A percentile compares a stretch with the other conserved stretches of the same genome.
Conservation (phyloP, 345 rosid genomes). For the Rhodamnia argentea region DNA sequence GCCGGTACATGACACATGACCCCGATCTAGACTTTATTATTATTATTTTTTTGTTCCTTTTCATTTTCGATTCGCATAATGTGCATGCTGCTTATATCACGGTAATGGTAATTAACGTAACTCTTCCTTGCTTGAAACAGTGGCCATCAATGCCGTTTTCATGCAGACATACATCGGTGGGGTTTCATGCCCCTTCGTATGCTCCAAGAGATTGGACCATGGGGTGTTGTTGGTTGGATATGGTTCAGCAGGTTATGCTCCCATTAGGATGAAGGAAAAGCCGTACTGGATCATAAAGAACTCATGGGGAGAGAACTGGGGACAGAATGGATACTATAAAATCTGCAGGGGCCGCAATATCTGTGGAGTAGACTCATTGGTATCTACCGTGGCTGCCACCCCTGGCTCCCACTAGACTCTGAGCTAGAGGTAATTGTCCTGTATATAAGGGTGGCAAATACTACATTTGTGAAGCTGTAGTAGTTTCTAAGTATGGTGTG, state of each 20-base stretch:
- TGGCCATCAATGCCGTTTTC: slow-evolving; percentile 77
- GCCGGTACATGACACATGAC: slow-evolving; percentile 35
- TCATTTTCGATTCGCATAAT: background rate
- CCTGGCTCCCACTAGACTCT: background rate
- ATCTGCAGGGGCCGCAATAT: slow-evolving; percentile 80
- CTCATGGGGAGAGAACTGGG: slow-evolving; percentile 90
- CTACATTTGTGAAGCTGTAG: background rate
- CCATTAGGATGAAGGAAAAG: slow-evolving; percentile 77
- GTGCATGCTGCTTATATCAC: background rate
- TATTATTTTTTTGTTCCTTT: background rate
- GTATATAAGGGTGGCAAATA: background rate
- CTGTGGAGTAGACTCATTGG: slow-evolving; percentile 90
- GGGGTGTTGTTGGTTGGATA: slow-evolving; percentile 84
- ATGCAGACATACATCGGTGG: slow-evolving; percentile 95
- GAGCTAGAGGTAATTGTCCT: background rate
- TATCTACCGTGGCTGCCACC: slow-evolving; percentile 61
- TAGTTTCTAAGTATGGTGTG: background rate
- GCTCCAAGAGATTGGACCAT: slow-evolving; percentile 70
- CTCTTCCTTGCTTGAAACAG: slow-evolving; percentile 9
- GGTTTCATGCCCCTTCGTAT: slow-evolving; percentile 82
- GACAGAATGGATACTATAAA: slow-evolving; percentile 80
- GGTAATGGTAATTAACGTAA: background rate
- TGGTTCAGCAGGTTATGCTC: slow-evolving; percentile 74
- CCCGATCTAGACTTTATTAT: background rate
- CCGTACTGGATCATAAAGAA: slow-evolving; percentile 92